Conservation (phyloP, 2,329 filamentous ascomycete genomes). For the Fonsecaea erecta region DNA sequence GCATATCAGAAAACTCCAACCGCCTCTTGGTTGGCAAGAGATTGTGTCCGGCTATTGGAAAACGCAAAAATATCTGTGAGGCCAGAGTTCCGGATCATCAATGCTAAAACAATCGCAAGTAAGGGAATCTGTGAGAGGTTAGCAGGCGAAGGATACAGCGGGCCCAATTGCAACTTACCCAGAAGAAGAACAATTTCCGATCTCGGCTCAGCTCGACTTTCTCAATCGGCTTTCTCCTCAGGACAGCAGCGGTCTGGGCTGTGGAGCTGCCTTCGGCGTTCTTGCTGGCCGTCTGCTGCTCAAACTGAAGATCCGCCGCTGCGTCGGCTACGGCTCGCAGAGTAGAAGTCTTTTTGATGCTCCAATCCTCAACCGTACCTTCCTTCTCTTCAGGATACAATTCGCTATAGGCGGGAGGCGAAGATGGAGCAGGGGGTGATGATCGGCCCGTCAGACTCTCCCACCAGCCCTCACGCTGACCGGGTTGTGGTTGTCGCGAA, state of each 20-base stretch:
- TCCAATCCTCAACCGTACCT: conserved; percentile 45
- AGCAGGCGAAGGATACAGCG: conserved; percentile 8
- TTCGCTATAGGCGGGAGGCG: conserved; percentile 78
- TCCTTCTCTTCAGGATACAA: conserved; percentile 64
- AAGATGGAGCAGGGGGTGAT: conserved; percentile 53
- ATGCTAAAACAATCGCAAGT: conserved; percentile 51
- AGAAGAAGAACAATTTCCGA: conserved; percentile 59
- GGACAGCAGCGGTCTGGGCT: not conserved
- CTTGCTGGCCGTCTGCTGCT: conserved; percentile 9
- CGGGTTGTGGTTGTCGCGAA: conserved; percentile 57
- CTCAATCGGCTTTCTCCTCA: conserved; percentile 44
- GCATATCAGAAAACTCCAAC: conserved; percentile 21
- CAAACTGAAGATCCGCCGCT: conserved; percentile 51
- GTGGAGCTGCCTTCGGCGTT: not conserved
- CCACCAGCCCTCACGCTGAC: conserved; percentile 64
- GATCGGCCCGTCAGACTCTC: conserved; percentile 63
- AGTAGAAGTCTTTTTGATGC: conserved; percentile 51
- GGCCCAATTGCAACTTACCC: conserved; percentile 48
- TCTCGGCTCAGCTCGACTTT: conserved; percentile 51
- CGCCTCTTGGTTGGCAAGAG: conserved; percentile 3
- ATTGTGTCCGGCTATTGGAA: conserved; percentile 1
- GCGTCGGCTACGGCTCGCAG: conserved; percentile 51
- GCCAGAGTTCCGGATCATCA: conserved; percentile 49
- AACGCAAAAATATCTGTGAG: conserved; percentile 23
- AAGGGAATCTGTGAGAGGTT: conserved; percentile 51